A percentile compares a stretch with the other conserved stretches of the same genome.
Conservation (phyloP, 306 rosid species). For the Lithocarpus polystachyus region DNA sequence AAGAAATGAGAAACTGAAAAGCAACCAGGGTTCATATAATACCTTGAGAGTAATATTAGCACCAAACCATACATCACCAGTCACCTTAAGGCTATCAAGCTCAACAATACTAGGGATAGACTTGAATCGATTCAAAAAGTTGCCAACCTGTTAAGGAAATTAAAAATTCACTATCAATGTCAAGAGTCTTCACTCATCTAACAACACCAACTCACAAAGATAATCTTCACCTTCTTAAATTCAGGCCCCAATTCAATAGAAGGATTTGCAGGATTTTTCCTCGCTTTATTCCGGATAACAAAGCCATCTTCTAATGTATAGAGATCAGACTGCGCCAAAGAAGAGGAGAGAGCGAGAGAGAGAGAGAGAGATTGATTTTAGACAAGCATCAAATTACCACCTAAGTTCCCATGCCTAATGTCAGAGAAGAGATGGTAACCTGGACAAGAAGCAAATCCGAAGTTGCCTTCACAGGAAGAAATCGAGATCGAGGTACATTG, state of each 20-base stretch:
- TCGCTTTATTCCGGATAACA: slow-evolving; percentile 61
- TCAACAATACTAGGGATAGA: slow-evolving; percentile 90
- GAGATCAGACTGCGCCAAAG: slow-evolving; percentile 68
- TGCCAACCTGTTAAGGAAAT: slow-evolving; percentile 52
- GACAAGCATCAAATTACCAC: slow-evolving; percentile 6
- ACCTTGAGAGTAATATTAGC: slow-evolving; percentile 79
- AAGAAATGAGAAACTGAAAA: neutral
- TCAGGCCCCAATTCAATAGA: slow-evolving; percentile 95
- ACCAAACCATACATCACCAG: slow-evolving; percentile 96
- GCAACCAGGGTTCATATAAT: slow-evolving; percentile 12
- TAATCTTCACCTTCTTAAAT: slow-evolving; percentile 73
- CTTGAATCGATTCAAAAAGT: slow-evolving; percentile 81
- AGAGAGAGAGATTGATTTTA: slow-evolving; percentile 10
- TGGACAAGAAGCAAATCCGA: slow-evolving; percentile 99
- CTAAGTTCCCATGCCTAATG: slow-evolving; percentile 10
- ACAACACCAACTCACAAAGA: slow-evolving; percentile 3
- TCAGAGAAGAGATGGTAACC: slow-evolving; percentile 41
- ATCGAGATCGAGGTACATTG: slow-evolving; percentile 92
- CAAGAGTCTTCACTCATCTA: slow-evolving; percentile 5
- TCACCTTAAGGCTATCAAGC: slow-evolving; percentile 84
- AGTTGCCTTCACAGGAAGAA: slow-evolving; percentile 96
- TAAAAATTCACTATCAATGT: slow-evolving; percentile 19
- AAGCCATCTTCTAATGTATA: slow-evolving; percentile 75
- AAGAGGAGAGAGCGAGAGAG: neutral
- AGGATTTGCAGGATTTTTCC: slow-evolving; percentile 84